These are phyloP conservation scores for Bretziella fagacearum DNA, from an alignment of 2,329 filamentous ascomycete genomes.

Conservation along the genomic window DNA sequence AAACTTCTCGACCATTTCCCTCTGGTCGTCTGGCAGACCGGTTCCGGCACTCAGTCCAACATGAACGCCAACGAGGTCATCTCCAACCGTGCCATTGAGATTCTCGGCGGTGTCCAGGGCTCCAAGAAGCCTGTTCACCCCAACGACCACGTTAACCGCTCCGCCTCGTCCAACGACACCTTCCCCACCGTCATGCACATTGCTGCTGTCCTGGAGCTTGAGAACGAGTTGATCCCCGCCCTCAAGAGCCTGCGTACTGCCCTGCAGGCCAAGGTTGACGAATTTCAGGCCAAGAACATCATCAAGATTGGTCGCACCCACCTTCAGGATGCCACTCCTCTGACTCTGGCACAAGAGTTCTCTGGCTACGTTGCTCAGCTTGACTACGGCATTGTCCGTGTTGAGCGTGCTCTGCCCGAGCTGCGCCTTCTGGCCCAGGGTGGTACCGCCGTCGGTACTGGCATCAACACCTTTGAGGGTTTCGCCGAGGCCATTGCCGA, in stretches of 20 bases:
- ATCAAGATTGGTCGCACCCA: constrained; percentile 99
- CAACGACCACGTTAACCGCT: constrained; percentile 99
- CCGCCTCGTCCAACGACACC: constrained; percentile 94
- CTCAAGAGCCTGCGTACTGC: constrained; percentile 67
- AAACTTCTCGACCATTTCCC: constrained; percentile 97
- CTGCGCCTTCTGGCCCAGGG: constrained; percentile 81
- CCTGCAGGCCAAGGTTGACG: constrained; percentile 73
- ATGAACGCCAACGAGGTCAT: constrained; percentile 99
- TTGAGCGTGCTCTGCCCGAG: constrained; percentile 68
- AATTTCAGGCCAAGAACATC: constrained; percentile 69
- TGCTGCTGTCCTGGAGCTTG: constrained; percentile 83
- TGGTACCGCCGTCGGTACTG: constrained; percentile 90
- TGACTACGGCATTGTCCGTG: constrained; percentile 73
- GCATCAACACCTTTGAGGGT: constrained; percentile 91
- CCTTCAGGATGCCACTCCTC: constrained; percentile 87
- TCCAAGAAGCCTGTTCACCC: constrained; percentile 97
- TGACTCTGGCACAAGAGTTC: constrained; percentile 94
- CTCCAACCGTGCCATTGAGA: constrained; percentile 97
- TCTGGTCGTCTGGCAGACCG: constrained; percentile 97
- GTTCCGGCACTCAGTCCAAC: constrained; percentile 96
- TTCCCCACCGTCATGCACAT: constrained; percentile 99
- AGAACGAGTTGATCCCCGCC: constrained; percentile 67
- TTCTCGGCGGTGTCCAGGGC: constrained; percentile 83
- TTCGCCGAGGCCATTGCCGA: constrained; percentile 87
- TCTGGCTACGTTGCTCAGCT: constrained; percentile 94